phyloP scores from a whole-genome alignment of 805 yeast genomes.

The Dipodascopsis uninucleata region DNA sequence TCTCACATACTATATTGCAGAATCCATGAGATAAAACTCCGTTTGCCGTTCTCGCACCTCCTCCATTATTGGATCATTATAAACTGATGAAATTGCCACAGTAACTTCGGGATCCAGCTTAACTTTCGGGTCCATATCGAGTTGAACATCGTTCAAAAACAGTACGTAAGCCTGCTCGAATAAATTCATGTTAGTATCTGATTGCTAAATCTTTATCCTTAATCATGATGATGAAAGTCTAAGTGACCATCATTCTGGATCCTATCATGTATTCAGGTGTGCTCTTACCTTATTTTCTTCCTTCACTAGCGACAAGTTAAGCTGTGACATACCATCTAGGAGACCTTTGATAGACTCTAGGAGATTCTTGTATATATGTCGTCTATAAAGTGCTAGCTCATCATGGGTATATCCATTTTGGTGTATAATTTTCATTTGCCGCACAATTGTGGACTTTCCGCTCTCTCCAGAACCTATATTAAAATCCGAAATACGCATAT shows the following conservation, averaged over 20 bases:
- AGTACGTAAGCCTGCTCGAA: constrained; percentile 5
- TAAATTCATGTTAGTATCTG: too few species aligned
- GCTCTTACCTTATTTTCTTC: constrained; percentile 9
- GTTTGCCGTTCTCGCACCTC: constrained; percentile 56
- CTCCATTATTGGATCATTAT: constrained; percentile 56
- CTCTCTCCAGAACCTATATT: constrained; percentile 70
- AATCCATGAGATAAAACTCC: constrained; percentile 78
- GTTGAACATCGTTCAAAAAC: constrained; percentile 17
- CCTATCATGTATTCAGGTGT: too few species aligned
- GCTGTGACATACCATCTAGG: constrained; percentile 44
- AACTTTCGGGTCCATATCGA: constrained; percentile 47
- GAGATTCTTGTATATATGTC: constrained; percentile 73
- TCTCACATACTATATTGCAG: constrained; percentile 55
- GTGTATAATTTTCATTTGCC: constrained; percentile 76
- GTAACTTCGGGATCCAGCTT: constrained; percentile 52
- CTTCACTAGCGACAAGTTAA: constrained; percentile 6
- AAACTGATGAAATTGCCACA: constrained; percentile 47
- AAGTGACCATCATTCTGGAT: too few species aligned
- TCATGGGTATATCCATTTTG: constrained; percentile 67
- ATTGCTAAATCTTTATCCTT: too few species aligned
- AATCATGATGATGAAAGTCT: too few species aligned
- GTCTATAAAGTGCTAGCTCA: constrained; percentile 69
- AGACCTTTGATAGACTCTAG: constrained; percentile 72
- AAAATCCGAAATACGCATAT: too few species aligned
- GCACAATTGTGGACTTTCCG: constrained; percentile 76